Conservation (phyloP, 371 early-diverging fungal species). For the Mortierella sp. region DNA sequence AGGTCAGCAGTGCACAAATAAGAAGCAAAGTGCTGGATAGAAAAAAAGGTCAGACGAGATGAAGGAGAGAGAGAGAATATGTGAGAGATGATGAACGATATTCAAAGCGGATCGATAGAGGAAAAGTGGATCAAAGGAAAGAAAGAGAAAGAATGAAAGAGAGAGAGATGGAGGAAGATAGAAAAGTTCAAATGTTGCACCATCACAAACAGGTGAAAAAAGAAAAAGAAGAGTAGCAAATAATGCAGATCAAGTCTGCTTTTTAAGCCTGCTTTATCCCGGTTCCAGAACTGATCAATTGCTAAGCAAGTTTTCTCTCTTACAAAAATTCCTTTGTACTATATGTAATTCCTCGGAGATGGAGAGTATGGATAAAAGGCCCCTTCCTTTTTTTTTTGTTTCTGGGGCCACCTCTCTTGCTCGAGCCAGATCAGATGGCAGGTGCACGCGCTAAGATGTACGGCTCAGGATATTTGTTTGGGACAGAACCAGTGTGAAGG, state of each 20-base stretch:
- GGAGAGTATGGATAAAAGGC: neutral
- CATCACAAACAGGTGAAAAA: neutral
- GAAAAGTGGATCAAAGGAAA: neutral
- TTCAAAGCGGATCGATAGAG: conserved; percentile 10
- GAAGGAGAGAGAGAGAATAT: neutral
- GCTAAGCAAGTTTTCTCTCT: too few species aligned
- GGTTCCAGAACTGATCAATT: neutral
- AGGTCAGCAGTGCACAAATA: neutral
- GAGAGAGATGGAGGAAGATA: neutral
- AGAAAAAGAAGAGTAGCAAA: neutral
- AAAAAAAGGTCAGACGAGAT: neutral
- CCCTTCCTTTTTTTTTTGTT: neutral
- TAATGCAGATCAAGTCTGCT: neutral
- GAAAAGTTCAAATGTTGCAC: neutral
- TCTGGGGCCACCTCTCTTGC: neutral
- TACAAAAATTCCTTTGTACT: neutral
- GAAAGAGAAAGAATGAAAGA: neutral
- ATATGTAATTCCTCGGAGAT: neutral
- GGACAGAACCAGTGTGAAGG: neutral
- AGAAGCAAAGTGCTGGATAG: neutral
- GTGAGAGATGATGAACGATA: conserved; percentile 13
- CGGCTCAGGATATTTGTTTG: neutral
- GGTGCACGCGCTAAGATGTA: neutral
- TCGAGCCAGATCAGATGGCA: conserved; percentile 19
- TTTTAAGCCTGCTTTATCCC: neutral